Evolutionary conservation across 495 filamentous ascomycete species (phyloP).

Genomic region (Lichenothelia convexa): DNA sequence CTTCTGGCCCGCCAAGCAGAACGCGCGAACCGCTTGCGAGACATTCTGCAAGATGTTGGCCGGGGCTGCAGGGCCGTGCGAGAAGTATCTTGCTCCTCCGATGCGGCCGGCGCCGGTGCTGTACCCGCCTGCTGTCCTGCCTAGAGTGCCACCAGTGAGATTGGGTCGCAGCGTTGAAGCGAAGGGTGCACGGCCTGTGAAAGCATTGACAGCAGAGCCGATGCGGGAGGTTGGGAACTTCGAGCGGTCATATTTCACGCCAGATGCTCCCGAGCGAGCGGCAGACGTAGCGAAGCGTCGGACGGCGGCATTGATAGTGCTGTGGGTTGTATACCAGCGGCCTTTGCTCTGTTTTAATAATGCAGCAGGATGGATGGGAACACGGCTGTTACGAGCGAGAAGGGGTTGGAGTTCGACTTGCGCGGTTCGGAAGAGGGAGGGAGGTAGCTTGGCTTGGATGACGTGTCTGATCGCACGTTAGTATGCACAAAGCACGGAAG

Average conservation of each 20-base stretch:
- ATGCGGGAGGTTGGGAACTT: slow-evolving; percentile 48
- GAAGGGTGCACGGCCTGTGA: slow-evolving; percentile 66
- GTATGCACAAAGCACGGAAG: not conserved
- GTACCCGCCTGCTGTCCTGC: slow-evolving; percentile 77
- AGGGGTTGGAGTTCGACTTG: slow-evolving; percentile 33
- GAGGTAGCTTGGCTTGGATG: slow-evolving; percentile 24
- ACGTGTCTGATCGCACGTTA: slow-evolving; percentile 9
- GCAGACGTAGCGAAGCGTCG: slow-evolving; percentile 45
- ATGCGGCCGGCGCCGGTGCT: slow-evolving; percentile 47
- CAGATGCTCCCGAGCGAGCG: slow-evolving; percentile 18
- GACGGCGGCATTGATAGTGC: slow-evolving; percentile 35
- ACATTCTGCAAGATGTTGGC: slow-evolving; percentile 92
- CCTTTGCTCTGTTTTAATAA: slow-evolving; percentile 46
- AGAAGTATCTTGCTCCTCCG: slow-evolving; percentile 71
- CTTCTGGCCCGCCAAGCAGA: slow-evolving; percentile 74
- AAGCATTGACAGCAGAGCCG: slow-evolving; percentile 42
- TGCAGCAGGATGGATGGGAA: slow-evolving; percentile 55
- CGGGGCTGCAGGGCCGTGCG: slow-evolving; percentile 63
- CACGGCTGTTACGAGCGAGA: slow-evolving; percentile 35
- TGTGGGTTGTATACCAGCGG: slow-evolving; percentile 54
- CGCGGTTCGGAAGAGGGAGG: slow-evolving; percentile 30
- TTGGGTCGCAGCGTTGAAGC: slow-evolving; percentile 82
- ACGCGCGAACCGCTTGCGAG: slow-evolving; percentile 72
- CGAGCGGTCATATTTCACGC: slow-evolving; percentile 39
- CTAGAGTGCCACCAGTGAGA: slow-evolving; percentile 71